phyloP scores from a whole-genome alignment of 495 filamentous ascomycete genomes.

The Xylaria nigripes region DNA sequence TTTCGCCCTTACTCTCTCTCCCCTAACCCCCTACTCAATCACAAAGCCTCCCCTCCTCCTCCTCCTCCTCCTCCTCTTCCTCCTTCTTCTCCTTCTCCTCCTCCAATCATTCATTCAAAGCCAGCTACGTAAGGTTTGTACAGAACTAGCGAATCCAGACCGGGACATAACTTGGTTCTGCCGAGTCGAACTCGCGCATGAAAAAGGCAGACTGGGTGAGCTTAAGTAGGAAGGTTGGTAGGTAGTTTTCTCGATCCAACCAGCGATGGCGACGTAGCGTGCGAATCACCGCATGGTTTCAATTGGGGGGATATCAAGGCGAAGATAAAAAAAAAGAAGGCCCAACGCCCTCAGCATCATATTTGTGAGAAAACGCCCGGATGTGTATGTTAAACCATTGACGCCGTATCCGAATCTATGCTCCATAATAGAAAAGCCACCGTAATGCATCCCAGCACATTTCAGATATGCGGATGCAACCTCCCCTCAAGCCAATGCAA shows the following conservation, averaged over 20 bases:
- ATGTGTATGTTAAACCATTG: slow-evolving; percentile 1
- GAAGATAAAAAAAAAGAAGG: not conserved
- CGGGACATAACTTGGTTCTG: no score
- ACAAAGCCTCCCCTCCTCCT: no score
- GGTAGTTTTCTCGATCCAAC: not conserved
- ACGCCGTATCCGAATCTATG: slow-evolving; percentile 14
- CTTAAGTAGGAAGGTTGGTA: not conserved
- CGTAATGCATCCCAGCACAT: slow-evolving; percentile 1
- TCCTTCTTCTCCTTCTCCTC: no score
- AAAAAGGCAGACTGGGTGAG: not conserved
- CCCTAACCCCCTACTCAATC: no score
- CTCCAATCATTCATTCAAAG: no score
- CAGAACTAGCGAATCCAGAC: no score
- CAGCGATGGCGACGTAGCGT: not conserved
- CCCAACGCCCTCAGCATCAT: slow-evolving; percentile 1
- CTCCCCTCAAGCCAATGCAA: not conserved
- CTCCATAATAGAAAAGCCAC: slow-evolving; percentile 7
- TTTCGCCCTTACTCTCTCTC: no score
- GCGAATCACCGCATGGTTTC: not conserved
- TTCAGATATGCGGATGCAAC: slow-evolving; percentile 3
- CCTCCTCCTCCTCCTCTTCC: no score
- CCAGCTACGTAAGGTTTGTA: no score
- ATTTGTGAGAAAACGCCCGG: slow-evolving; percentile 5
- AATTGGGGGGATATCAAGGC: slow-evolving; percentile 8
- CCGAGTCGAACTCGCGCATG: not conserved